Percentiles rank a stretch among this genome's conserved stretches.
phyloP scores from a whole-genome alignment of 2,329 filamentous ascomycete species.

The Sarocladium strictum region DNA sequence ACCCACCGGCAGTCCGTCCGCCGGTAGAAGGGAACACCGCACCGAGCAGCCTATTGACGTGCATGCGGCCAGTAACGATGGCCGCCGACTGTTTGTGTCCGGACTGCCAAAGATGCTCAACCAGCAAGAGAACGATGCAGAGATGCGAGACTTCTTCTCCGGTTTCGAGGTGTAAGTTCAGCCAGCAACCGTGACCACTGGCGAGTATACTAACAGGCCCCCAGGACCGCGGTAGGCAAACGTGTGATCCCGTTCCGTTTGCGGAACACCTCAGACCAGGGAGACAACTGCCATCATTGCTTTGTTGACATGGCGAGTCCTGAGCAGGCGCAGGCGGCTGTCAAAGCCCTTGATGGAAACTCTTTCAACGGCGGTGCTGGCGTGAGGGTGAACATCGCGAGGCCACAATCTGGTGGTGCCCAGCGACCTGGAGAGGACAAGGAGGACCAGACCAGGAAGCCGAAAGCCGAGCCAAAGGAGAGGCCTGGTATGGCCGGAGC shows the following conservation, averaged over 20 bases:
- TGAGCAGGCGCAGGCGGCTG: slow-evolving; percentile 48
- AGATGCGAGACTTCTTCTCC: slow-evolving; percentile 41
- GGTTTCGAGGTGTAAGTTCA: slow-evolving; percentile 36
- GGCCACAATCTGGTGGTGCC: background rate
- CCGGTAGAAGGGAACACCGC: background rate
- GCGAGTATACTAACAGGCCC: background rate
- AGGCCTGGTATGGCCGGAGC: background rate
- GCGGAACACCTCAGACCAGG: slow-evolving; percentile 26
- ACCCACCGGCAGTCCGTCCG: slow-evolving; percentile 15
- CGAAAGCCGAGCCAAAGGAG: background rate
- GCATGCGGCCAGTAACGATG: slow-evolving; percentile 21
- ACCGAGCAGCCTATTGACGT: slow-evolving; percentile 25
- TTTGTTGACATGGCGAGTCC: slow-evolving; percentile 57
- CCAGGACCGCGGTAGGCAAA: slow-evolving; percentile 33
- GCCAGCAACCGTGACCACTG: background rate
- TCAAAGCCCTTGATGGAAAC: slow-evolving; percentile 33
- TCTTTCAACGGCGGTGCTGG: slow-evolving; percentile 17
- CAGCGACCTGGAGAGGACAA: background rate
- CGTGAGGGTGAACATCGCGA: background rate
- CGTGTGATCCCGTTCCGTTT: slow-evolving; percentile 53
- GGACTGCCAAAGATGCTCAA: slow-evolving; percentile 43
- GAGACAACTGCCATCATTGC: slow-evolving; percentile 55
- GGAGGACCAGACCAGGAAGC: background rate
- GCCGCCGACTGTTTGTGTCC: slow-evolving; percentile 43
- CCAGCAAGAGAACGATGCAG: slow-evolving; percentile 38